Percentiles rank a stretch among this genome's conserved stretches.
Evolutionary conservation across 352 stramenopile species (phyloP).

Genomic region (Thraustotheca clavata): DNA sequence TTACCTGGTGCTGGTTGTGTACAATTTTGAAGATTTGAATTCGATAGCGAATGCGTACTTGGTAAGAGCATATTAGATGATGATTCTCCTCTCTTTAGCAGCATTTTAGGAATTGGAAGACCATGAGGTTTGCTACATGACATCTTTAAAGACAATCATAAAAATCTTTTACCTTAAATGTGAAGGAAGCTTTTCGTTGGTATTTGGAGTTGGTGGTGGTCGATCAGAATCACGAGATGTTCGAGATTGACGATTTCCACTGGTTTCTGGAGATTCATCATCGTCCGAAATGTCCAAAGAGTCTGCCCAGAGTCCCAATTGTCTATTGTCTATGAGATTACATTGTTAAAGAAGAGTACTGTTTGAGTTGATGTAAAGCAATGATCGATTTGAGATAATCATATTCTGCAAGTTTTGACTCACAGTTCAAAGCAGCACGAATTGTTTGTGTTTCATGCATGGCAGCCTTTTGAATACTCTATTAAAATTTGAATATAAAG

Average conservation of each 20-base stretch:
- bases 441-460: not conserved
- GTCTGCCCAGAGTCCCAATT: not conserved
- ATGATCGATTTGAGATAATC: conserved; percentile 14
- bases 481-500: not conserved
- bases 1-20: not conserved
- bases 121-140: not conserved
- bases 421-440: not conserved
- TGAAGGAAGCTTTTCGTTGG: not conserved
- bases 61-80: not conserved
- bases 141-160: not conserved
- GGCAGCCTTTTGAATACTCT: not conserved
- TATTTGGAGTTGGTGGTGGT: not conserved
- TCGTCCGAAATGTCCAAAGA: not conserved
- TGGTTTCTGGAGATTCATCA: not conserved
- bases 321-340: not conserved
- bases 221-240: not conserved
- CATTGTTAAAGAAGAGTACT: not conserved
- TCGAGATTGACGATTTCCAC: not conserved
- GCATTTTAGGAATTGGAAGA: not conserved
- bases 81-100: conserved; percentile 5
- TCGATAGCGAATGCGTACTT: not conserved
- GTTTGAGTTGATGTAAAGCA: not conserved
- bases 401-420: not conserved
- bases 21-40: not conserved
- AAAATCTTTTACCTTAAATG: not conserved